phyloP scores from a whole-genome alignment of 148 eudicot species.

The Diospyros kaki region DNA sequence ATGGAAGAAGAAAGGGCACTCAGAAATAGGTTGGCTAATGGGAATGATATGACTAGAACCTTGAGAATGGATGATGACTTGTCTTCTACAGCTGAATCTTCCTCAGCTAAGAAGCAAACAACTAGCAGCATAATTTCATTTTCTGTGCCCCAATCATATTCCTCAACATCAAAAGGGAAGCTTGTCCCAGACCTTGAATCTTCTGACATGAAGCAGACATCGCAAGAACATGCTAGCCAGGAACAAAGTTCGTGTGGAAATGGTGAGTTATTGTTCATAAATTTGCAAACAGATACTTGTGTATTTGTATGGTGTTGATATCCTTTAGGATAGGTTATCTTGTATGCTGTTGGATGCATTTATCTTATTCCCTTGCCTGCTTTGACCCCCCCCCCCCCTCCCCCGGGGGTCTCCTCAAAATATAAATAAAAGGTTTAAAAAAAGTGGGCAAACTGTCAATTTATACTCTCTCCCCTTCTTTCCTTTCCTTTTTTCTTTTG shows the following conservation, averaged over 20 bases:
- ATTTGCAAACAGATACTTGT: neutral
- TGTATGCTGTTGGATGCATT: neutral
- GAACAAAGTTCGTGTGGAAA: conserved; percentile 30
- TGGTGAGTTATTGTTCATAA: conserved; percentile 21
- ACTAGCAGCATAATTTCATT: conserved; percentile 46
- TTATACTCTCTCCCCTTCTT: too few species aligned
- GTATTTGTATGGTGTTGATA: neutral
- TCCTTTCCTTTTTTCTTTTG: too few species aligned
- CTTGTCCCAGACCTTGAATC: conserved; percentile 27
- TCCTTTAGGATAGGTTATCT: neutral
- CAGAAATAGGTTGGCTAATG: conserved; percentile 20
- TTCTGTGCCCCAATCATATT: conserved; percentile 57
- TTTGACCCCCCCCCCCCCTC: neutral
- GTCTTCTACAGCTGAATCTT: conserved; percentile 84
- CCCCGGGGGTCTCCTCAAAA: too few species aligned
- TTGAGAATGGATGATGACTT: conserved; percentile 52
- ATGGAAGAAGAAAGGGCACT: conserved; percentile 28
- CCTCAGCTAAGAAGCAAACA: conserved; percentile 53
- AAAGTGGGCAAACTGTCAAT: too few species aligned
- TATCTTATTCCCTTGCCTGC: neutral
- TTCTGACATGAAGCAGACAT: conserved; percentile 39
- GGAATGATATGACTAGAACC: conserved; percentile 25
- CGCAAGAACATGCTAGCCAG: conserved; percentile 28
- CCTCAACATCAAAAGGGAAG: conserved; percentile 24
- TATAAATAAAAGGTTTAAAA: neutral